These are phyloP conservation scores for Chaetoceros tenuissimus DNA, from an alignment of 108 stramenopile species.

Conservation along the genomic window DNA sequence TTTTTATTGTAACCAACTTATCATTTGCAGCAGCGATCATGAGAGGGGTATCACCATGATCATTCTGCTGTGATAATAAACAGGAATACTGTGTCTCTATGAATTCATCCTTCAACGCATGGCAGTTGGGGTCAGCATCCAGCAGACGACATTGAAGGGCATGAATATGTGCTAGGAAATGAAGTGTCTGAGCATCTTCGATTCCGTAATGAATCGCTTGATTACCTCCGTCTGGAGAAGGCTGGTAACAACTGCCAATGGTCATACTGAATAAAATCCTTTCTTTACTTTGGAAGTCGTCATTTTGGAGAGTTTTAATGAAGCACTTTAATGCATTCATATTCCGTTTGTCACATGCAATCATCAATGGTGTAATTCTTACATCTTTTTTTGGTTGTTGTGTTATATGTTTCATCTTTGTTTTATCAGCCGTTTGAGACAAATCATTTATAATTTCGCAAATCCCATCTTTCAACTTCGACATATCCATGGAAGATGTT, in stretches of 20 bases:
- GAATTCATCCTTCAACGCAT: too few relatives aligned
- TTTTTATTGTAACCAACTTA: not conserved
- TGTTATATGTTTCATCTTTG: too few relatives aligned
- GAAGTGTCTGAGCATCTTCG: too few relatives aligned
- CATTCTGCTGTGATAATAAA: slow-evolving; percentile 27
- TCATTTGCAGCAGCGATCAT: slow-evolving; percentile 42
- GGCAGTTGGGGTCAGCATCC: too few relatives aligned
- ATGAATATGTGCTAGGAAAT: too few relatives aligned
- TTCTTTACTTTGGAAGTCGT: not conserved
- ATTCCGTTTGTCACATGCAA: slow-evolving; percentile 54
- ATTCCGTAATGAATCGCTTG: not conserved
- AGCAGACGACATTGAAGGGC: too few relatives aligned
- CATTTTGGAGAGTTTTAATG: not conserved
- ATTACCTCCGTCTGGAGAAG: not conserved
- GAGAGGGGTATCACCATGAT: slow-evolving; percentile 51
- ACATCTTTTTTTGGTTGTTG: too few relatives aligned
- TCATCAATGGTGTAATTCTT: slow-evolving; percentile 45
- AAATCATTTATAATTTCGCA: too few relatives aligned
- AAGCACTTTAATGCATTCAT: slow-evolving; percentile 16
- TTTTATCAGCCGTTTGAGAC: too few relatives aligned
- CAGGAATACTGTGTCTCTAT: too few relatives aligned
- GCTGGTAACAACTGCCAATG: not conserved
- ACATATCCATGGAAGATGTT: too few relatives aligned
- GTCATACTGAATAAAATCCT: slow-evolving; percentile 11
- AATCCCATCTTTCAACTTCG: too few relatives aligned